phyloP scores from a whole-genome alignment of 257 asterid genomes.

The Galeopsis tetrahit region DNA sequence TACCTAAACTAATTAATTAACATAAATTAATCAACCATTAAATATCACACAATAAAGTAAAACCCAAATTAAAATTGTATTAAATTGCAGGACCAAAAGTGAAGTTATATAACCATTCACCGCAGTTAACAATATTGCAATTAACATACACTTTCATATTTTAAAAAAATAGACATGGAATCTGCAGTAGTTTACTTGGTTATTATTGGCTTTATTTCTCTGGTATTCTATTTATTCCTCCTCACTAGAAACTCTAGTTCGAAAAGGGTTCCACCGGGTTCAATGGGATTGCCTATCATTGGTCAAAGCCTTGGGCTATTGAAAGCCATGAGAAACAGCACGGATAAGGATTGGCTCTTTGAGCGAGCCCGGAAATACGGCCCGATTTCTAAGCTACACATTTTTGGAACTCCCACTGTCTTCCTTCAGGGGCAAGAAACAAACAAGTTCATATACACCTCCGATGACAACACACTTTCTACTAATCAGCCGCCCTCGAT shows the following conservation, averaged over 20 bases:
- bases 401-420: neutral
- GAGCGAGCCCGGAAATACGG: slow-evolving; percentile 26
- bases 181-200: neutral
- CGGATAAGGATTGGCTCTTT: slow-evolving; percentile 16
- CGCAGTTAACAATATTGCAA: too few relatives aligned
- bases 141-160: too few relatives aligned
- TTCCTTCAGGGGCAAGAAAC: neutral
- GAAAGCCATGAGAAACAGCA: slow-evolving; percentile 2
- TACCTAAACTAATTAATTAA: too few relatives aligned
- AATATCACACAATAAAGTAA: too few relatives aligned
- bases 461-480: neutral
- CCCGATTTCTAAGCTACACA: slow-evolving; percentile 23
- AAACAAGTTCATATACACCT: neutral
- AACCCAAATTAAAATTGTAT: too few relatives aligned
- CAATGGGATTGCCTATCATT: slow-evolving; percentile 14
- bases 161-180: neutral
- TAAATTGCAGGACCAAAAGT: too few relatives aligned
- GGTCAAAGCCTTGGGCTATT: slow-evolving; percentile 7
- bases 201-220: neutral
- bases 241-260: neutral
- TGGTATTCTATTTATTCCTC: slow-evolving; percentile 2
- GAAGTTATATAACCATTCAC: too few relatives aligned
- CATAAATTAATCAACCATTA: too few relatives aligned
- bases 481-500: neutral
- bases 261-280: slow-evolving; percentile 16